Conservation (phyloP, 345 rosid species). For the Brassica carinata region DNA sequence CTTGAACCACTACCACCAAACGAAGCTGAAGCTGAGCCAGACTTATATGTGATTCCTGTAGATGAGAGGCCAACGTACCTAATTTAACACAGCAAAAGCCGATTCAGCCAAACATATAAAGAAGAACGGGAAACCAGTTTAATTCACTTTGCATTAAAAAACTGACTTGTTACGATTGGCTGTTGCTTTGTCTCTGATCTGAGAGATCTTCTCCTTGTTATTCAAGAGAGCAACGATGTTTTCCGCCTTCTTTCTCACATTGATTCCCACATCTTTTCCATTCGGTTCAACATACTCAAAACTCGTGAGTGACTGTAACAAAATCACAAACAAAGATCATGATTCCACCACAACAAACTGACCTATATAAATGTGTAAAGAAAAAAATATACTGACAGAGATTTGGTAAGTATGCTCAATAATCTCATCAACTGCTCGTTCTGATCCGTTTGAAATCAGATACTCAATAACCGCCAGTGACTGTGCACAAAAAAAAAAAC, state of each 20-base stretch:
- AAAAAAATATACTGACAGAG: constrained; percentile 60
- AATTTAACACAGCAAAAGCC: constrained; percentile 9
- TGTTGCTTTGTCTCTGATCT: constrained; percentile 84
- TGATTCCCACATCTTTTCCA: constrained; percentile 93
- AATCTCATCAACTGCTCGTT: constrained; percentile 95
- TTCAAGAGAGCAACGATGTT: constrained; percentile 71
- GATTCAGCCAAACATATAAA: background rate
- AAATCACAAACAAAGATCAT: constrained; percentile 33
- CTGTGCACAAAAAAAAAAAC: constrained; percentile 43
- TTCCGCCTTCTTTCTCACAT: constrained; percentile 95
- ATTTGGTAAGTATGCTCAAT: constrained; percentile 96
- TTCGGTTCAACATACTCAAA: constrained; percentile 94
- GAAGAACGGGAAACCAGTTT: background rate
- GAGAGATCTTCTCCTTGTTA: constrained; percentile 83
- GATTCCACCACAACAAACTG: background rate
- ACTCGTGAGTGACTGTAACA: constrained; percentile 79
- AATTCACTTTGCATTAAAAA: background rate
- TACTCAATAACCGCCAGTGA: constrained; percentile 91
- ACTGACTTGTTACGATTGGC: constrained; percentile 92
- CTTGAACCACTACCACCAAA: constrained; percentile 59
- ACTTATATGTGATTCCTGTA: constrained; percentile 67
- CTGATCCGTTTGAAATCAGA: constrained; percentile 96
- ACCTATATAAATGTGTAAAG: constrained; percentile 9
- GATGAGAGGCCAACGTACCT: constrained; percentile 98
- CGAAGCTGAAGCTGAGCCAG: constrained; percentile 66